These are phyloP conservation scores for Botrytis pseudocinerea DNA, from an alignment of 2,329 filamentous ascomycete genomes.

Conservation along the genomic window DNA sequence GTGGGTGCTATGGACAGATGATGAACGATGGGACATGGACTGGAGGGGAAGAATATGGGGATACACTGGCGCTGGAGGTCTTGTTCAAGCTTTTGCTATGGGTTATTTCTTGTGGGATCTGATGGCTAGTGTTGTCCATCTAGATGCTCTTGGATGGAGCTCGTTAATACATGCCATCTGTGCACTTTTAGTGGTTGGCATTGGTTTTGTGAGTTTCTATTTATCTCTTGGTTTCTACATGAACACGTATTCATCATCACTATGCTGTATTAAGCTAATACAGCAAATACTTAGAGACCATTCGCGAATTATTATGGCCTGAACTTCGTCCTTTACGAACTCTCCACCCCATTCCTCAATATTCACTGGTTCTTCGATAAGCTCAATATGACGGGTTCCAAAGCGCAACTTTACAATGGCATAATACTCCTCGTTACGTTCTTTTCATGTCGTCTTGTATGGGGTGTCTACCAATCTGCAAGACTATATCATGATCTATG, in stretches of 20 bases:
- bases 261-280: background rate
- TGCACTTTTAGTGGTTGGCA: constrained; percentile 59
- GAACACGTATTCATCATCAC: background rate
- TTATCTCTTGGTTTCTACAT: no score
- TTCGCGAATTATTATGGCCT: constrained; percentile 80
- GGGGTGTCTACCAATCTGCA: constrained; percentile 70
- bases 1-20: constrained; percentile 66
- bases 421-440: constrained; percentile 69
- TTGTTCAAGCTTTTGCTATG: constrained; percentile 72
- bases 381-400: constrained; percentile 72
- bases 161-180: constrained; percentile 51
- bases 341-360: constrained; percentile 81
- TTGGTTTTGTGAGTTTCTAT: constrained; percentile 68
- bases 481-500: constrained; percentile 70
- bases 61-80: constrained; percentile 69
- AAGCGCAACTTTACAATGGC: constrained; percentile 75
- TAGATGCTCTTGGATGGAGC: constrained; percentile 68
- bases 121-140: constrained; percentile 61
- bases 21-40: constrained; percentile 64
- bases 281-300: constrained; percentile 57
- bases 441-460: constrained; percentile 74
- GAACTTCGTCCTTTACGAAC: constrained; percentile 80
- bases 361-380: constrained; percentile 91
- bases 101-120: constrained; percentile 85
- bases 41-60: constrained; percentile 71